These are phyloP conservation scores for Nicotiana rustica DNA, from an alignment of 305 asterid genomes.

Conservation along the genomic window DNA sequence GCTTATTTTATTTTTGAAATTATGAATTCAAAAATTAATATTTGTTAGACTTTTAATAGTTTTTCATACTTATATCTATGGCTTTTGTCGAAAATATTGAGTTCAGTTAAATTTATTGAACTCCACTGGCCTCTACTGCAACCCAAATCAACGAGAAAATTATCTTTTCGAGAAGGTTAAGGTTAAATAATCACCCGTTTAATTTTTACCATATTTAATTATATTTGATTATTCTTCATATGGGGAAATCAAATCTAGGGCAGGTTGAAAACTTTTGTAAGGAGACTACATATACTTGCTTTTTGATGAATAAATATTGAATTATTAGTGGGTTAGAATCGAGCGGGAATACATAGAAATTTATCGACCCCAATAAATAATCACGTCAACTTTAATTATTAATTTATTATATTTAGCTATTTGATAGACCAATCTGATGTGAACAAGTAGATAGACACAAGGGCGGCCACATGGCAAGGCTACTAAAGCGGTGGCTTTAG, in stretches of 20 bases:
- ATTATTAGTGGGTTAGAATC: too few species aligned
- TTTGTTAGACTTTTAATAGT: not conserved
- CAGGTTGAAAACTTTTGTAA: not conserved
- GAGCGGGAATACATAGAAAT: too few species aligned
- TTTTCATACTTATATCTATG: not conserved
- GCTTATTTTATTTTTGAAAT: not conserved
- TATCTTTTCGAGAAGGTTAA: constrained; percentile 26
- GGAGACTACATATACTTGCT: too few species aligned
- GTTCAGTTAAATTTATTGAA: not conserved
- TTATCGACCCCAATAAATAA: too few species aligned
- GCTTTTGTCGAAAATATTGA: not conserved
- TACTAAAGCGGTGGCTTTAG: too few species aligned
- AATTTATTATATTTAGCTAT: too few species aligned
- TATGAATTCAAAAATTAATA: not conserved
- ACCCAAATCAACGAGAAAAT: not conserved
- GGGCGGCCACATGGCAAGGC: too few species aligned
- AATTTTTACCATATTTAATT: not conserved
- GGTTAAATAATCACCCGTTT: not conserved
- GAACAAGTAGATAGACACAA: too few species aligned
- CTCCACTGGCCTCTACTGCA: not conserved
- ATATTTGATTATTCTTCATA: not conserved
- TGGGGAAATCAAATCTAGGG: not conserved
- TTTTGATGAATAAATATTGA: too few species aligned
- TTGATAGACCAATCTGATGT: too few species aligned
- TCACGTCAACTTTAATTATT: too few species aligned